Base-by-base conservation (phyloP, 2,329 filamentous ascomycete species). In the Penicillium sp. region DNA sequence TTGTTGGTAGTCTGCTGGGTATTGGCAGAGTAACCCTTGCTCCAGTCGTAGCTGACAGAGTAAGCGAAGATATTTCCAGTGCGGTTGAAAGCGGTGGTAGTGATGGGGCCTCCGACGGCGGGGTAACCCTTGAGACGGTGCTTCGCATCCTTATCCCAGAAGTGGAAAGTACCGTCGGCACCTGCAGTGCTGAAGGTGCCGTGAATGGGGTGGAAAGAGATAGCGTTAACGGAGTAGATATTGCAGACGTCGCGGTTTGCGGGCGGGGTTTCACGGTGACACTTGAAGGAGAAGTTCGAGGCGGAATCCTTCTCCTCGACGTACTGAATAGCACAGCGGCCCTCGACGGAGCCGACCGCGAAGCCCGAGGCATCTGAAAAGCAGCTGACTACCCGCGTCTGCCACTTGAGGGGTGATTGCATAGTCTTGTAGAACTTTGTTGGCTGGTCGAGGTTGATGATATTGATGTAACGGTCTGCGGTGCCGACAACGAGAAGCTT, bases 281-380 rank as follows among this genome's bases (percentile, higher is more conserved):
- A 99, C 78, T 97, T 97, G 86, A 99, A 99, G 42, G 91, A 96
- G 82, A 99, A 99, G 81, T 99, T 97, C 71, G 88, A 89, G 69
- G 87, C 85, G 3, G 89, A 80, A 73, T 99, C 92, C 77, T 97
- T 97, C 43, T 99, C 94, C 70, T 99, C 93, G 37, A 97, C 91
- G 69, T 99, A 97, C 74, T 99, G 94, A 63, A 99, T 99, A 2
- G 94, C 94, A 74, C 94, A 99, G 56, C 94, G 89, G 31, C 94
- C 94, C 75, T 99, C 94, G 69, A 99, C 96, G 72, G 91, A 96
- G 54, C 94, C 94, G 50, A 99, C 90, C 1, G 94, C 94, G 71
- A 96, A 99, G 6, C 94, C 94, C 0, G 87, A 87, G 7, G 91
- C 89, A 73, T 99, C 93, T 15, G 88, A 87, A 75, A 99, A 99